phyloP scores from a whole-genome alignment of 768 basidiomycete genomes.

The Coprinopsis marcescibilis region DNA sequence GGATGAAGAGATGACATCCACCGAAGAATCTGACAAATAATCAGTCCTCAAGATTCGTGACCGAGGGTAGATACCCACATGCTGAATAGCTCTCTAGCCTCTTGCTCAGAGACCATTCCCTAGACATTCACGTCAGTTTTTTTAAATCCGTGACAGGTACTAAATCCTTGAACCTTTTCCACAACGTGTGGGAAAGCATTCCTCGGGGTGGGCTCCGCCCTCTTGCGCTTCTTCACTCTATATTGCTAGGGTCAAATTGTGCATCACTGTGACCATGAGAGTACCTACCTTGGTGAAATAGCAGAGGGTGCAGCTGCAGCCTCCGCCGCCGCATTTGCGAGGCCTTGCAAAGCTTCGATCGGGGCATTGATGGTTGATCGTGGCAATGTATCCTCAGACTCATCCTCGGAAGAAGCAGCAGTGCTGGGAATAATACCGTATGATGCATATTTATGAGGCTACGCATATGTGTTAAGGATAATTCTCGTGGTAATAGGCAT shows the following conservation, averaged over 20 bases:
- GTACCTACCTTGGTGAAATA: slow-evolving; percentile 50
- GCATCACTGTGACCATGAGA: slow-evolving; percentile 5
- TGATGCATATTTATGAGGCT: slow-evolving; percentile 87
- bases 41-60: too few relatives aligned
- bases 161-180: slow-evolving; percentile 81
- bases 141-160: slow-evolving; percentile 7
- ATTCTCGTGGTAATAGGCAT: slow-evolving; percentile 12
- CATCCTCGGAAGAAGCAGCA: slow-evolving; percentile 82
- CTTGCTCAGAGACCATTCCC: slow-evolving; percentile 80
- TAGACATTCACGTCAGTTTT: slow-evolving; percentile 23
- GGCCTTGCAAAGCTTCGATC: slow-evolving; percentile 88
- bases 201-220: slow-evolving; percentile 74
- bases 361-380: slow-evolving; percentile 83
- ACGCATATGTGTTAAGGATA: slow-evolving; percentile 15
- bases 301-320: slow-evolving; percentile 76
- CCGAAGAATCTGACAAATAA: slow-evolving; percentile 81
- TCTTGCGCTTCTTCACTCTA: slow-evolving; percentile 80
- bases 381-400: slow-evolving; percentile 85
- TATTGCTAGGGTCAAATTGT: slow-evolving; percentile 9
- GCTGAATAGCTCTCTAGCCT: slow-evolving; percentile 88
- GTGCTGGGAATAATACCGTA: slow-evolving; percentile 87
- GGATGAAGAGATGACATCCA: slow-evolving; percentile 94
- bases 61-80: slow-evolving; percentile 52
- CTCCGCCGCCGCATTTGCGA: slow-evolving; percentile 94
- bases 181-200: slow-evolving; percentile 88